Conservation (phyloP, 2,329 filamentous ascomycete species). For the Simplicillium sp. region DNA sequence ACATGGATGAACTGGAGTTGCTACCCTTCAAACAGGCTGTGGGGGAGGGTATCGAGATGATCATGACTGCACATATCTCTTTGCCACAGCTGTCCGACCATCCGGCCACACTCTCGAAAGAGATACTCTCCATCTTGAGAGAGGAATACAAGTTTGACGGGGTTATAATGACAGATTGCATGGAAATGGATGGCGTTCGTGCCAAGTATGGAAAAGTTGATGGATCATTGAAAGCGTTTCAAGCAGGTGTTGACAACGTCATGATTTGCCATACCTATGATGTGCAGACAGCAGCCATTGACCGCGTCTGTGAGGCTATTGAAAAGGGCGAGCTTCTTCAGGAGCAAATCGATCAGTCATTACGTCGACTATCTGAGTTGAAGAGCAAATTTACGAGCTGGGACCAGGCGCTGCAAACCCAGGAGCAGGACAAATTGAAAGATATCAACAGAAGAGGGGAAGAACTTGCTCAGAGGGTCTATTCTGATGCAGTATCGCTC, state of each 20-base stretch:
- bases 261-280: constrained; percentile 18
- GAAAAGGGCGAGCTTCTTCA: constrained; percentile 8
- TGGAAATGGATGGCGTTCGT: constrained; percentile 17
- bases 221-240: constrained; percentile 13
- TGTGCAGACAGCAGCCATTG: constrained; percentile 13
- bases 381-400: constrained; percentile 14
- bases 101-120: constrained; percentile 14
- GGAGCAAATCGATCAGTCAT: constrained; percentile 10
- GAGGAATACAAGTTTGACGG: constrained; percentile 12
- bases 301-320: constrained; percentile 13
- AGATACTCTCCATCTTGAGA: constrained; percentile 12
- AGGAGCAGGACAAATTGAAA: constrained; percentile 4
- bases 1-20: constrained; percentile 13
- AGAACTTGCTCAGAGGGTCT: constrained; percentile 10
- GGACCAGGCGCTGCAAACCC: constrained; percentile 10
- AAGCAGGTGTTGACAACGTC: constrained; percentile 16
- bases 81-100: constrained; percentile 11
- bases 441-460: constrained; percentile 9
- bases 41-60: constrained; percentile 14
- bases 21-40: constrained; percentile 12
- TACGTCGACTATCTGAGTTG: constrained; percentile 10
- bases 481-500: constrained; percentile 11
- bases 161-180: constrained; percentile 15
- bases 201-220: constrained; percentile 15
- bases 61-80: constrained; percentile 18